Base-by-base conservation (phyloP, 768 basidiomycete genomes). In the Tulasnella sp. region DNA sequence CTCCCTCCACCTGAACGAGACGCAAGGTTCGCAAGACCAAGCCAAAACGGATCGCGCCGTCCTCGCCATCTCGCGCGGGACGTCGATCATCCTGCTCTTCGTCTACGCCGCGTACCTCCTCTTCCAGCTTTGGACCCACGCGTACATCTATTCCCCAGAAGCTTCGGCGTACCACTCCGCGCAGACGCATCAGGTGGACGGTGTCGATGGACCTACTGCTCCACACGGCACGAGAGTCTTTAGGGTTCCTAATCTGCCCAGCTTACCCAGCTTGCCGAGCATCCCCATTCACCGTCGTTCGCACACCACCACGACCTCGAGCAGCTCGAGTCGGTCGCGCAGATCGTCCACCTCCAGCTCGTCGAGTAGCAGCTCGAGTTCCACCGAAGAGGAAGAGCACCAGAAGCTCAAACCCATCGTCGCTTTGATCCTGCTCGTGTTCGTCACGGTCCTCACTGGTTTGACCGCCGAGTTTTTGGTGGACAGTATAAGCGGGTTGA, bases 101-200 rank as follows among this genome's bases (percentile, higher is more conserved):
- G 77, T 77, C 23, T 77, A 77, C 40, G 77, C 77, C 5, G 77
- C 77, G 9, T 77, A 77, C 70, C 77, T 67, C 3, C 83, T 92
- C 79, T 95, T 95, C 84, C 94, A 94, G 82, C 85, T 90, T 16
- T 89, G 86, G 85, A 93, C 93, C 0, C 93, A 95, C 83, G 88
- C 90, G 9, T 85, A 90, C 80, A 86, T 95, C 23, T 95, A 93
- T 82, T 83, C 70, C 26, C 16, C 32, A 1, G 77, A 77, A n/a
- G 77, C 77, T 23, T 77, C 77, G 46, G 77, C 77, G 16, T 57
- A 77, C 32, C 77, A 77, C 39, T 77, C 77, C 13, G 70, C 67
- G 4, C 77, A 77, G 70, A 72, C 77, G 11, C 51, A 76, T 61
- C 69, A 44, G 20, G n/a, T 35, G 10, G 29, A n/a, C 18, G 77